Evolutionary conservation across 352 stramenopile genomes (phyloP), one percentile per base, ranked within the genome.

Genomic region (Pythium volutum): DNA sequence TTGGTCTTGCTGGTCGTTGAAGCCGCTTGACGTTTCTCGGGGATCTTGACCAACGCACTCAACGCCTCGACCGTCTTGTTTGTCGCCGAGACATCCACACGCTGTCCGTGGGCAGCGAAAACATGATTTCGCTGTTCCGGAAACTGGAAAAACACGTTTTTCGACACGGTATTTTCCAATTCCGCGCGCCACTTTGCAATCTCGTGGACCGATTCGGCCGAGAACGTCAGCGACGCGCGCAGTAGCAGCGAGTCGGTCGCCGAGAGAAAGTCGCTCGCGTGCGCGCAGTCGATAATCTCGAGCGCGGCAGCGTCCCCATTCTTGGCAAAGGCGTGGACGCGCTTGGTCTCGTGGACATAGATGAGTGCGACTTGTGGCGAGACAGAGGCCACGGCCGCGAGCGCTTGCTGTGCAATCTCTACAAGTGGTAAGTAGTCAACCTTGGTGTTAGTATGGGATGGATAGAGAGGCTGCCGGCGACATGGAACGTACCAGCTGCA

Each of bases 251-350:
- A 70, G 5, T 68, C 66, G 22, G 75, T 64, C 2, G 58, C 64
- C 2, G 38, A 55, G 34, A 80, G 61, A 55, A 86, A 87, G 49
- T 88, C 71, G 18, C 67, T 68, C 36, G 78, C 78, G 55, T 86
- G 78, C 20, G 82, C 59, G 72, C 66, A 71, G 8, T 74, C 55
- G 41, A 87, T 38, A 1, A 77, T 56, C 36, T 75, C 33, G 18
- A 88, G 47, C 20, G 43, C 12, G 3, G 36, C 39, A 15, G 16
- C 15, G 1, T 36, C 31, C 31, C 31, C 31, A 36, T 11, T 36
- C 3, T 6, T 25, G 34, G 57, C 45, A 43, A 76, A 74, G 5
- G 63, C 20, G 14, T 65, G 62, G 18, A 55, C 15, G 7, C 60
- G 56, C 47, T 67, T 33, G 9, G 56, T 53, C 15, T 64, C 59